These are phyloP conservation scores for Misopates orontium DNA, from an alignment of 257 asterid genomes.

Conservation along the genomic window DNA sequence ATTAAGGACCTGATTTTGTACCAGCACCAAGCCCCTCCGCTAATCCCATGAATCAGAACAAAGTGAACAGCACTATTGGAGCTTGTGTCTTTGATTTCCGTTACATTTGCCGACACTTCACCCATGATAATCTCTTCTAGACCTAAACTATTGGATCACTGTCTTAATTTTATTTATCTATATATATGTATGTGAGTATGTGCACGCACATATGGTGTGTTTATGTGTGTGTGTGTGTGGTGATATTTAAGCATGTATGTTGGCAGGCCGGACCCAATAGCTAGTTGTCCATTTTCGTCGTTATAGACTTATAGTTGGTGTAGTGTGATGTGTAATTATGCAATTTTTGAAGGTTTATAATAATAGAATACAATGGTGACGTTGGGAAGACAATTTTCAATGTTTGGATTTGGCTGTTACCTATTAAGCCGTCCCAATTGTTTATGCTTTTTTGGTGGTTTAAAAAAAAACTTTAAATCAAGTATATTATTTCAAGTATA, in stretches of 20 bases:
- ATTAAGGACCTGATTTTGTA: constrained; percentile 64
- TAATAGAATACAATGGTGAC: background rate
- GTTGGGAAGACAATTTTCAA: background rate
- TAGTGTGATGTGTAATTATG: constrained; percentile 20
- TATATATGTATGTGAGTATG: background rate
- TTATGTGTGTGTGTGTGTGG: background rate
- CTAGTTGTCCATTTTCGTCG: background rate
- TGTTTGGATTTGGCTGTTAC: no score
- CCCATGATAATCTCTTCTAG: constrained; percentile 16
- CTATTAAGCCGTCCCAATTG: no score
- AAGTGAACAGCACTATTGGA: constrained; percentile 42
- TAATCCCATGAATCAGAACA: constrained; percentile 70
- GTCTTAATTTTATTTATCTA: background rate
- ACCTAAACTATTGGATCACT: no score
- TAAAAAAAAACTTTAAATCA: no score
- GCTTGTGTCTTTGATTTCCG: background rate
- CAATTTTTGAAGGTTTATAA: background rate
- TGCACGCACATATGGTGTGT: background rate
- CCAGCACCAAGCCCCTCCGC: constrained; percentile 93
- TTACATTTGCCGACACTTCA: constrained; percentile 17
- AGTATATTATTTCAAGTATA: no score
- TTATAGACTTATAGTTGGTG: constrained; percentile 27
- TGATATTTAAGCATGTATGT: background rate
- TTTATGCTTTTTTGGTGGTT: no score
- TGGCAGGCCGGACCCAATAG: no score